Conservation (phyloP, 2,329 filamentous ascomycete genomes). For the Sclerotinia subarctica region DNA sequence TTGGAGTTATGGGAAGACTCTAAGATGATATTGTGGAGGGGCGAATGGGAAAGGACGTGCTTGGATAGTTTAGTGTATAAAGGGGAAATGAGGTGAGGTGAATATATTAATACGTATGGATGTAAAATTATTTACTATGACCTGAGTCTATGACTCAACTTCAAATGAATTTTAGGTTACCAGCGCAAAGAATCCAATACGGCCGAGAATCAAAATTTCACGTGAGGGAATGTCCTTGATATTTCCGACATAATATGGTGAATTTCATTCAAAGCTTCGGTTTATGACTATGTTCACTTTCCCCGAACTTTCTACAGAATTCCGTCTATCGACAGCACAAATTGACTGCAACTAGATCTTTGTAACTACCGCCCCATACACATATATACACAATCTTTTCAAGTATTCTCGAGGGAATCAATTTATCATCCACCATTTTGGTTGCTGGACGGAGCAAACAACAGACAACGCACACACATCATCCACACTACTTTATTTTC, state of each 20-base stretch:
- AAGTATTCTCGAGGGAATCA: neutral
- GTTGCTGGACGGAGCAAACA: neutral
- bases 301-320: neutral
- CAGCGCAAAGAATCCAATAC: neutral
- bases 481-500: neutral
- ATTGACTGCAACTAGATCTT: neutral
- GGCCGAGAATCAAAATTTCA: neutral
- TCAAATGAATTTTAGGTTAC: neutral
- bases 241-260: neutral
- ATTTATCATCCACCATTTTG: neutral
- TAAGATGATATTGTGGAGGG: neutral
- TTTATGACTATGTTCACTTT: neutral
- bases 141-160: too few species aligned
- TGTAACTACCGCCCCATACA: neutral
- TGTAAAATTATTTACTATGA: neutral
- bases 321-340: neutral
- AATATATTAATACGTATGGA: neutral
- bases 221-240: neutral
- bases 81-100: neutral
- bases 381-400: neutral
- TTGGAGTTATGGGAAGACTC: constrained; percentile 53
- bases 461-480: neutral
- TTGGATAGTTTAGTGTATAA: neutral
- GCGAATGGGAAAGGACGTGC: neutral
- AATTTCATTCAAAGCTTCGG: neutral